phyloP scores from a whole-genome alignment of 768 basidiomycete species.

The Fomitopsis pulvina region DNA sequence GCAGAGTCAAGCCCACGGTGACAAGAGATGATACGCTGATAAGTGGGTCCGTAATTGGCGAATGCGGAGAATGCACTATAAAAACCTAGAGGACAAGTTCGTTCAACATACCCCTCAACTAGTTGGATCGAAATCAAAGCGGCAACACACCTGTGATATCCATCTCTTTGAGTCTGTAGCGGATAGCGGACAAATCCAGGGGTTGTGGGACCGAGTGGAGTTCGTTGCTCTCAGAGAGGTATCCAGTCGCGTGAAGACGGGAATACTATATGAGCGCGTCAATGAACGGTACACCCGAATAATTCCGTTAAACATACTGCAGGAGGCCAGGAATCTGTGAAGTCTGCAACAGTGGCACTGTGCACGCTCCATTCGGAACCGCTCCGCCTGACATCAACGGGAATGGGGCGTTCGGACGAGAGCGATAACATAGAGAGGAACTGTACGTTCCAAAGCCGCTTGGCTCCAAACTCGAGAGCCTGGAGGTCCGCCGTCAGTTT shows the following conservation, averaged over 20 bases:
- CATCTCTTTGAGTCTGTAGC: constrained; percentile 1
- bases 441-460: constrained; percentile 20
- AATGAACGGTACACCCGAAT: not conserved
- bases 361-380: constrained; percentile 24
- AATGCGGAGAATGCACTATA: constrained; percentile 19
- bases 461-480: constrained; percentile 31
- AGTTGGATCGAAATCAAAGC: not conserved
- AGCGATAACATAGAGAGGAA: constrained; percentile 20
- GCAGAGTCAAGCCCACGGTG: not conserved
- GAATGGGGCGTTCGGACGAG: constrained; percentile 16
- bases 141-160: constrained; percentile 6
- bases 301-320: not conserved
- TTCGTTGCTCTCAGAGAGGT: not conserved
- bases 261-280: constrained; percentile 3
- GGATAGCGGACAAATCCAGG: not conserved
- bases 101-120: not conserved
- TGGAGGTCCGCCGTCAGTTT: constrained; percentile 9
- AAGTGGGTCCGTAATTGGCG: constrained; percentile 27
- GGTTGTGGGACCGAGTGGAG: not conserved
- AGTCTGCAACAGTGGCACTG: constrained; percentile 13
- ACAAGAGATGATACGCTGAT: constrained; percentile 21
- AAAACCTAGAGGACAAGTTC: constrained; percentile 14
- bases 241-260: constrained; percentile 6
- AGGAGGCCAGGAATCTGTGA: constrained; percentile 3
- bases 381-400: constrained; percentile 14